Conservation (phyloP, 257 asterid genomes). For the Lavandula angustifolia region DNA sequence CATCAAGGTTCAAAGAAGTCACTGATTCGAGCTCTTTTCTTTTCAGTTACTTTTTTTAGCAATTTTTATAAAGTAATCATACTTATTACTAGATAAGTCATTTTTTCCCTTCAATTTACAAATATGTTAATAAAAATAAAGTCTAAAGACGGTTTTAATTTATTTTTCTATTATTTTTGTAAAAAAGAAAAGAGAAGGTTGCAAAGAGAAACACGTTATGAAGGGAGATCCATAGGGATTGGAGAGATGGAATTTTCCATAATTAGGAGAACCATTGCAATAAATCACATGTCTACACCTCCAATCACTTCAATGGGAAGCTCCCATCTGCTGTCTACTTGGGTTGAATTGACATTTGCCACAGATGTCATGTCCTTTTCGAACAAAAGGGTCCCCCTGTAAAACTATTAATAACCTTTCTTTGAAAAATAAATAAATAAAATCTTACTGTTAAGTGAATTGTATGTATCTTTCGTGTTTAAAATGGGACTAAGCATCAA, state of each 20-base stretch:
- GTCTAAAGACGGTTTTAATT: neutral
- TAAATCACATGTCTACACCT: conserved; percentile 56
- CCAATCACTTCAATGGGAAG: conserved; percentile 44
- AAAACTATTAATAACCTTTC: too few relatives aligned
- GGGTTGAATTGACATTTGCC: conserved; percentile 61
- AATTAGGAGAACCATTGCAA: conserved; percentile 42
- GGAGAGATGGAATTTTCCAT: conserved; percentile 39
- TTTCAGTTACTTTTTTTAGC: neutral
- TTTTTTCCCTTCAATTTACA: neutral
- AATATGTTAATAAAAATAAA: neutral
- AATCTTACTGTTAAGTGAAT: neutral
- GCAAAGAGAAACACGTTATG: conserved; percentile 42
- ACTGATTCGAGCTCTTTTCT: neutral
- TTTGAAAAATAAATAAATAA: too few relatives aligned
- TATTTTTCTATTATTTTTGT: neutral
- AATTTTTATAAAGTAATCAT: neutral
- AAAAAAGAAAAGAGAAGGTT: neutral
- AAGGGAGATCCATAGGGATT: conserved; percentile 36
- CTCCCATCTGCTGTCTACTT: conserved; percentile 48
- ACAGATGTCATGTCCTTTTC: conserved; percentile 37
- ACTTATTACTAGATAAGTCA: neutral
- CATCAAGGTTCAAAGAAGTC: neutral
- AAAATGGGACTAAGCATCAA: too few relatives aligned
- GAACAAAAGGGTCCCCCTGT: conserved; percentile 33
- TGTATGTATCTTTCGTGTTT: neutral